Evolutionary conservation across 495 filamentous ascomycete genomes (phyloP), one percentile per base, ranked within the genome.

Genomic region (Penicillium coprophilum): DNA sequence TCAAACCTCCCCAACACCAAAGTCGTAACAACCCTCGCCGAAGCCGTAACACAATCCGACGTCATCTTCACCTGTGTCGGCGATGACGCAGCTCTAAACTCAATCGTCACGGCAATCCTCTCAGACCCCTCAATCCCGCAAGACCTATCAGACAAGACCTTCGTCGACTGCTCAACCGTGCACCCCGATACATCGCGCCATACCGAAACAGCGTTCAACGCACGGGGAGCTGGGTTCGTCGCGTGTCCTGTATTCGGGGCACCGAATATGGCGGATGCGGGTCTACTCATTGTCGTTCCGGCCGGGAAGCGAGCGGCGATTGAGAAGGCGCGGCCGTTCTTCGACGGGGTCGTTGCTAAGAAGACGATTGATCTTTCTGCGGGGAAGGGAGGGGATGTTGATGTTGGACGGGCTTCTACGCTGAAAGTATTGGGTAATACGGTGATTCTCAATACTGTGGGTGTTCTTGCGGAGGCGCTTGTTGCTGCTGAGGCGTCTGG

Each of bases 361-460:
- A 79, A 82, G 21, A 84, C 84, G 55, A 86, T 97, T 65, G 82
- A 91, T 27, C 46, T 73, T 13, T 55, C 66, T 9, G 56, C 36
- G 28, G 59, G 63, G 1, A 57, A 40, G 6, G 65, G 65, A 2
- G 50, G 15, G 1, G 66, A 72, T 36, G 58, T 59, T 28, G 72
- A 76, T 39, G 71, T 74, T 39, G 68, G 70, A 36, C 55, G 56
- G n/a, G 72, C 74, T 12, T 45, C 61, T 6, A 65, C 64, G 27
- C 75, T 96, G 21, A 97, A 96, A 72, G 70, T 96, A 40, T 79
- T 94, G 15, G 92, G 91, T 28, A 97, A 97, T 67, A 89, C 86
- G 8, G 92, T 96, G 72, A 82, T 96, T 60, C 65, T 96, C 28
- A 86, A 89, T 68, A 92, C 91, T 74, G 84, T 94, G 19, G 87